Conservation (phyloP, 2,329 filamentous ascomycete genomes). For the Epichloe brachyelytri region DNA sequence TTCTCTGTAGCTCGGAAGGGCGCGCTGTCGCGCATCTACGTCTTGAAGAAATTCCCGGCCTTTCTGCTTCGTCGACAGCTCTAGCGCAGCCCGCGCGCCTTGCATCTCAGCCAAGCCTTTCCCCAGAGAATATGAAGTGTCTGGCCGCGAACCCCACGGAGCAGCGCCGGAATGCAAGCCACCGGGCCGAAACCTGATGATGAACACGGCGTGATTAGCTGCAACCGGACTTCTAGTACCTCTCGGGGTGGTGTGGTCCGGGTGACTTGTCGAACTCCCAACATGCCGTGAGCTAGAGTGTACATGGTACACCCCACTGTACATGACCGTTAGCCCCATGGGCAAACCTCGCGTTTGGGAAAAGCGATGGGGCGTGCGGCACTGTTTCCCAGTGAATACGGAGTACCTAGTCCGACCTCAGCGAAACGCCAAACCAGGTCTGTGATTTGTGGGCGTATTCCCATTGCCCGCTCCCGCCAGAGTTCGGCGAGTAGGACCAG, state of each 20-base stretch:
- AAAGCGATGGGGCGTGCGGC: slow-evolving; percentile 1
- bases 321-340: neutral
- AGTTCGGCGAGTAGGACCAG: neutral
- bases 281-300: neutral
- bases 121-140: no score
- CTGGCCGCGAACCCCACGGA: no score
- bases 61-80: no score
- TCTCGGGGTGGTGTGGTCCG: no score
- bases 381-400: neutral
- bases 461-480: neutral
- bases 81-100: no score
- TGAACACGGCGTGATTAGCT: neutral
- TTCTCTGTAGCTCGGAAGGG: no score
- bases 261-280: neutral
- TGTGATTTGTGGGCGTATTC: neutral
- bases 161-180: neutral
- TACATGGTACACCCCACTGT: no score
- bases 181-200: neutral
- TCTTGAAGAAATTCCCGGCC: no score
- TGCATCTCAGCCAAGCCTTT: no score
- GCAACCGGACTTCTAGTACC: no score
- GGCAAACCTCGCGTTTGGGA: neutral
- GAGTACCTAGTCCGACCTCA: neutral
- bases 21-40: no score
- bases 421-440: neutral